Percentiles rank a stretch among this genome's conserved stretches.
These are phyloP conservation scores for Carex cristatella DNA, from an alignment of 176 grass and related monocot genomes.

Conservation along the genomic window DNA sequence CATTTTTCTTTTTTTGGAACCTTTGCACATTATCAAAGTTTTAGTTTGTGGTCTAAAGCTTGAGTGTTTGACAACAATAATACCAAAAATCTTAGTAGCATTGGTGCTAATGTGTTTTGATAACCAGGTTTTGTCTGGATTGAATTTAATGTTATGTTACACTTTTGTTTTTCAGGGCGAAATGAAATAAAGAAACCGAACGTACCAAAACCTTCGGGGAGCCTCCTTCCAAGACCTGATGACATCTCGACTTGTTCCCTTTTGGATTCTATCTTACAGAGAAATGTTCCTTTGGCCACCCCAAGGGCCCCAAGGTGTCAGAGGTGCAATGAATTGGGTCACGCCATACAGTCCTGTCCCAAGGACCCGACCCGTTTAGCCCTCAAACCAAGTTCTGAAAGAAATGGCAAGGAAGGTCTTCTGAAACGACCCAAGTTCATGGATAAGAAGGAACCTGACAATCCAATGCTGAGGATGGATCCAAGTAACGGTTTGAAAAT, in stretches of 20 bases:
- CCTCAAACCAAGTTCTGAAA: conserved; percentile 42
- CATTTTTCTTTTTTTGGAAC: neutral
- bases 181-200: conserved; percentile 57
- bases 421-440: conserved; percentile 9
- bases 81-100: neutral
- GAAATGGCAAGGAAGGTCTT: conserved; percentile 45
- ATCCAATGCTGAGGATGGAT: conserved; percentile 1
- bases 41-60: neutral
- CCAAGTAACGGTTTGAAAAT: neutral
- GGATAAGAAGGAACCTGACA: conserved; percentile 8
- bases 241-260: conserved; percentile 41
- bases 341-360: conserved; percentile 60
- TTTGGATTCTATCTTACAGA: conserved; percentile 32
- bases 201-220: conserved; percentile 32
- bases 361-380: conserved; percentile 45
- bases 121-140: neutral
- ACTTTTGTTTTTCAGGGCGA: conserved; percentile 39
- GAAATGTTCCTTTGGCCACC: conserved; percentile 27
- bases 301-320: conserved; percentile 39
- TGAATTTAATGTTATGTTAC: neutral
- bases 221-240: conserved; percentile 29
- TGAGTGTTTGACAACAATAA: neutral
- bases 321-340: conserved; percentile 67
- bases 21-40: neutral
- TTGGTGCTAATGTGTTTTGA: neutral